Evolutionary conservation across 495 filamentous ascomycete genomes (phyloP).

Genomic region (Penicillium robsamsonii): DNA sequence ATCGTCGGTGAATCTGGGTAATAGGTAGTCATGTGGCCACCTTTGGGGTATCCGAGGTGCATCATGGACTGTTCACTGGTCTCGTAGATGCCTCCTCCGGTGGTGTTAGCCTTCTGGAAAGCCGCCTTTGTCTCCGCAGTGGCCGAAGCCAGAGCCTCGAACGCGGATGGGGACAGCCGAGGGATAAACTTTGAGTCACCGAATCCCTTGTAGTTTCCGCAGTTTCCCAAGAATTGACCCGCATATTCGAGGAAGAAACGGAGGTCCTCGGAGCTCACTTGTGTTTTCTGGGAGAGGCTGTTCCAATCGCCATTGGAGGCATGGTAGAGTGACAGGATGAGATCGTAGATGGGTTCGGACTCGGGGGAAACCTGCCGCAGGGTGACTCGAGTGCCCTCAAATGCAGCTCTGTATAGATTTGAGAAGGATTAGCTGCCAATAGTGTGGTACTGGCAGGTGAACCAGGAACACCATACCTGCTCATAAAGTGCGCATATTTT

Average conservation of each 20-base stretch:
- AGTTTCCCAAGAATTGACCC: slow-evolving; percentile 84
- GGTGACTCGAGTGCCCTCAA: slow-evolving; percentile 80
- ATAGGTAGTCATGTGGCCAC: slow-evolving; percentile 85
- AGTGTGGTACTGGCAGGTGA: not conserved
- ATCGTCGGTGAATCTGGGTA: slow-evolving; percentile 87
- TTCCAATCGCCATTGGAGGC: slow-evolving; percentile 77
- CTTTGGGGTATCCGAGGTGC: slow-evolving; percentile 81
- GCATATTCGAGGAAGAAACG: slow-evolving; percentile 82
- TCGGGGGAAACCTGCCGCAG: slow-evolving; percentile 88
- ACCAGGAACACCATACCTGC: slow-evolving; percentile 53
- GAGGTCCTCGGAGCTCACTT: slow-evolving; percentile 66
- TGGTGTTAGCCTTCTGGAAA: slow-evolving; percentile 56
- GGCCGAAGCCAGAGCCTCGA: slow-evolving; percentile 68
- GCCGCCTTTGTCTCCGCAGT: slow-evolving; percentile 58
- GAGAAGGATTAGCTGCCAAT: slow-evolving; percentile 12
- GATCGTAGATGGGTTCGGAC: slow-evolving; percentile 85
- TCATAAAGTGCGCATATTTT: slow-evolving; percentile 90
- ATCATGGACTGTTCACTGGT: slow-evolving; percentile 62
- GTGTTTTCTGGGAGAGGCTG: slow-evolving; percentile 63
- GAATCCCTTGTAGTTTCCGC: slow-evolving; percentile 94
- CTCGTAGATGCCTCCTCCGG: slow-evolving; percentile 71
- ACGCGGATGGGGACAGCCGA: slow-evolving; percentile 60
- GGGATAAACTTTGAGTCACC: slow-evolving; percentile 95
- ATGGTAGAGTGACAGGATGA: slow-evolving; percentile 78
- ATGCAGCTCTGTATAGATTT: slow-evolving; percentile 63